phyloP scores from a whole-genome alignment of 106 monocot species.

The Agapanthus africanus region DNA sequence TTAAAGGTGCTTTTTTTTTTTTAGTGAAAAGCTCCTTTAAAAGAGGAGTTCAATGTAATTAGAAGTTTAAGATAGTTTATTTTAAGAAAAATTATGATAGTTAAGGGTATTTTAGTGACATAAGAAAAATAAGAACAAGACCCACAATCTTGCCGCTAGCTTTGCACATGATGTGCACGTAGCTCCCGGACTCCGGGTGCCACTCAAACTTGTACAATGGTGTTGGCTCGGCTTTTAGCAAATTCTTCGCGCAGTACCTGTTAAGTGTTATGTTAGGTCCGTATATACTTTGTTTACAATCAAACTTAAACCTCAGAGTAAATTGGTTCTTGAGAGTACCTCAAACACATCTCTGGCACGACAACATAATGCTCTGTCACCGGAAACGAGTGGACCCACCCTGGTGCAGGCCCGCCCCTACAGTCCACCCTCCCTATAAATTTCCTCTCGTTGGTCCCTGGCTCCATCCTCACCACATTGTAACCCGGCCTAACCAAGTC shows the following conservation, averaged over 20 bases:
- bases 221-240: conserved; percentile 81
- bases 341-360: conserved; percentile 94
- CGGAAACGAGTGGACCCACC: conserved; percentile 99
- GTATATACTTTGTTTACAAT: too few relatives aligned
- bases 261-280: too few relatives aligned
- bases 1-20: too few relatives aligned
- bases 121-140: too few relatives aligned
- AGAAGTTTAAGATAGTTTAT: too few relatives aligned
- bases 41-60: too few relatives aligned
- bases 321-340: too few relatives aligned
- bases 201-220: conserved; percentile 97
- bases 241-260: conserved; percentile 67
- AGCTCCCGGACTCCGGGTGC: conserved; percentile 65
- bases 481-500: conserved; percentile 82
- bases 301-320: too few relatives aligned
- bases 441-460: conserved; percentile 73
- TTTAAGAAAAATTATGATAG: too few relatives aligned
- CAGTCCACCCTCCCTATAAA: conserved; percentile 75
- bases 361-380: conserved; percentile 77
- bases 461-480: conserved; percentile 72
- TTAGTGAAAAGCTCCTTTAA: too few relatives aligned
- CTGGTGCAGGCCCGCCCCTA: conserved; percentile 67
- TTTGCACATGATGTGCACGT: conserved; percentile 89
- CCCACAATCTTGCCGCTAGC: conserved; percentile 68
- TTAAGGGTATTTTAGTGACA: too few relatives aligned